Conservation (phyloP, 306 rosid genomes). For the Quercus gilva region DNA sequence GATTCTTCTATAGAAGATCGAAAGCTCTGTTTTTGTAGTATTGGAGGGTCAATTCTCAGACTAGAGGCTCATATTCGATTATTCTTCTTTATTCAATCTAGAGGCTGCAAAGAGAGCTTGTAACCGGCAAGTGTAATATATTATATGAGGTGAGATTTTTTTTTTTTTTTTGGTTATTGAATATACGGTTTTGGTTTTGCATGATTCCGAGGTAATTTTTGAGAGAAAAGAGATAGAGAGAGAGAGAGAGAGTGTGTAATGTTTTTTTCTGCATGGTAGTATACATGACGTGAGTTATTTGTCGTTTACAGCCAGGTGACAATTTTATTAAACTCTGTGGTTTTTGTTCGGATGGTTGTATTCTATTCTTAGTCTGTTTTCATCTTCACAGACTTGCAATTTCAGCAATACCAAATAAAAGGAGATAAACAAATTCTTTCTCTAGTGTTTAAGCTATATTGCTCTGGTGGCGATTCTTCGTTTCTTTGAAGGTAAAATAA, state of each 20-base stretch:
- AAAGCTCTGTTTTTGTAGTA: constrained; percentile 21
- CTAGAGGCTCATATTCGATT: constrained; percentile 15
- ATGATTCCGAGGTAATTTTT: constrained; percentile 6
- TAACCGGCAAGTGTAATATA: neutral
- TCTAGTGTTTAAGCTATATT: neutral
- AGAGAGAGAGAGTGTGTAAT: neutral
- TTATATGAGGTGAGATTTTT: constrained; percentile 39
- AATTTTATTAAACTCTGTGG: constrained; percentile 22
- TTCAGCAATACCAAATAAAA: neutral
- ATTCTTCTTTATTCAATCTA: neutral
- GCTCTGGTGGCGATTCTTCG: constrained; percentile 11
- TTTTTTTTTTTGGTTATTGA: constrained; percentile 9
- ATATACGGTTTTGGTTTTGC: constrained; percentile 15
- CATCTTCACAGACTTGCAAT: neutral
- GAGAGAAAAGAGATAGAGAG: neutral
- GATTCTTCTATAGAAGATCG: constrained; percentile 10
- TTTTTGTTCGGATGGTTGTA: neutral
- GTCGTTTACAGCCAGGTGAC: constrained; percentile 40
- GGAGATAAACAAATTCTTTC: neutral
- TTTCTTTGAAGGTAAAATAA: neutral
- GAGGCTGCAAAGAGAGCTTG: neutral
- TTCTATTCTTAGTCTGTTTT: neutral
- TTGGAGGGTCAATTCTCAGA: neutral
- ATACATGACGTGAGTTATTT: constrained; percentile 16
- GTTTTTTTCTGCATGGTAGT: constrained; percentile 5